Conservation (phyloP, 2,329 filamentous ascomycete species). For the Orbilia quercus region DNA sequence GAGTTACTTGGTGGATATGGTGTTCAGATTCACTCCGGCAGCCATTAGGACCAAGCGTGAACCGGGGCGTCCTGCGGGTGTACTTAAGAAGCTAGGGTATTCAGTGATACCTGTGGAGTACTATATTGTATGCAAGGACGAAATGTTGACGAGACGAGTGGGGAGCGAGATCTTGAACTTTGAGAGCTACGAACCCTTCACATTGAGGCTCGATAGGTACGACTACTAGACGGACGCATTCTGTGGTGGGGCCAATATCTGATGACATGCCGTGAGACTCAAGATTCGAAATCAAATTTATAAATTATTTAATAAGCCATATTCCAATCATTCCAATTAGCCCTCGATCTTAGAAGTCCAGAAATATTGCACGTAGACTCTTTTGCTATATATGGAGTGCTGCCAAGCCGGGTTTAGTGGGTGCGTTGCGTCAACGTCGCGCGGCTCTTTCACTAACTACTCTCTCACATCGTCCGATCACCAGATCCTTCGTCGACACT, state of each 20-base stretch:
- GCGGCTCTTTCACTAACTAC: background rate
- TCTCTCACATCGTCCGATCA: background rate
- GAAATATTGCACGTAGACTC: no score
- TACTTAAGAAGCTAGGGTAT: background rate
- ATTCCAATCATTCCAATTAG: no score
- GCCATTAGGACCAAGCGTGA: background rate
- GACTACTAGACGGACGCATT: background rate
- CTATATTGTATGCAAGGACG: background rate
- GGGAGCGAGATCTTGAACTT: background rate
- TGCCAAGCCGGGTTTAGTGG: background rate
- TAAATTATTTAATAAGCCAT: no score
- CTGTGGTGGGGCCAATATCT: no score
- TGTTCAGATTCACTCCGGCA: background rate
- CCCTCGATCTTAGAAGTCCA: no score
- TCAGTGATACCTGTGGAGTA: background rate
- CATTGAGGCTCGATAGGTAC: background rate
- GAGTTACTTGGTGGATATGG: background rate
- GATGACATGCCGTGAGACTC: no score
- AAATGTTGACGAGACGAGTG: background rate
- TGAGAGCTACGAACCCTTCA: constrained; percentile 5
- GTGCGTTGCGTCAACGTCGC: background rate
- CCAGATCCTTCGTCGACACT: background rate
- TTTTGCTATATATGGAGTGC: no score
- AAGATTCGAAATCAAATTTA: no score
- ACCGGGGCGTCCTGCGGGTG: background rate